Percentiles rank a stretch among this genome's conserved stretches.
Evolutionary conservation across 2,329 filamentous ascomycete genomes (phyloP).

Genomic region (Boeremia exigua): DNA sequence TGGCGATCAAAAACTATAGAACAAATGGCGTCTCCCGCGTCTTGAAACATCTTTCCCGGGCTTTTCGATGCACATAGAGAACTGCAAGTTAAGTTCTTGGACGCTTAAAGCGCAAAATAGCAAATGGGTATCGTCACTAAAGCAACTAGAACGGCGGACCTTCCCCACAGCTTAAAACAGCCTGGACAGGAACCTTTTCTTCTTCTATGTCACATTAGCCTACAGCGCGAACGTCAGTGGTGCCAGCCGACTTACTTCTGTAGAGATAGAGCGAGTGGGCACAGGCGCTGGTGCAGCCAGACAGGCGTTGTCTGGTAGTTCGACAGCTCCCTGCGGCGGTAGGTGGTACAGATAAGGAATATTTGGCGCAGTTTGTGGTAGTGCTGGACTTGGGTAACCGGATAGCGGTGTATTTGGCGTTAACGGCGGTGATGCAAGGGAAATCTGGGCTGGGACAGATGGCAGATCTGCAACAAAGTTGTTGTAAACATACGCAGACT

Average conservation of each 20-base stretch:
- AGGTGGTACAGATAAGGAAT: constrained; percentile 15
- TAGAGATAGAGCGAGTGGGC: constrained; percentile 17
- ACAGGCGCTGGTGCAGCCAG: constrained; percentile 19
- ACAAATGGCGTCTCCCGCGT: too few relatives aligned
- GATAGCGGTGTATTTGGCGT: constrained; percentile 21
- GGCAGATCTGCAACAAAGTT: constrained; percentile 4
- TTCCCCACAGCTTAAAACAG: constrained; percentile 21
- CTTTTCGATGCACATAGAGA: too few relatives aligned
- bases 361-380: constrained; percentile 13
- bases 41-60: too few relatives aligned
- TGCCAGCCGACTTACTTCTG: constrained; percentile 22
- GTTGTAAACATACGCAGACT: constrained; percentile 16
- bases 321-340: constrained; percentile 18
- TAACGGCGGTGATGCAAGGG: constrained; percentile 22
- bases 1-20: too few relatives aligned
- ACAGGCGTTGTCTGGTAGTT: constrained; percentile 22
- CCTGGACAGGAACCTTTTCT: constrained; percentile 29
- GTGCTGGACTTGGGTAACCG: constrained; percentile 18
- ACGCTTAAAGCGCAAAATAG: neutral
- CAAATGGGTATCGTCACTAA: constrained; percentile 10
- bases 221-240: neutral
- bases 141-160: neutral
- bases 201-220: constrained; percentile 28
- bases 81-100: too few relatives aligned
- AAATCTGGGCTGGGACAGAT: neutral